phyloP scores from a whole-genome alignment of 805 yeast species.

The Saturnispora gosingensis region DNA sequence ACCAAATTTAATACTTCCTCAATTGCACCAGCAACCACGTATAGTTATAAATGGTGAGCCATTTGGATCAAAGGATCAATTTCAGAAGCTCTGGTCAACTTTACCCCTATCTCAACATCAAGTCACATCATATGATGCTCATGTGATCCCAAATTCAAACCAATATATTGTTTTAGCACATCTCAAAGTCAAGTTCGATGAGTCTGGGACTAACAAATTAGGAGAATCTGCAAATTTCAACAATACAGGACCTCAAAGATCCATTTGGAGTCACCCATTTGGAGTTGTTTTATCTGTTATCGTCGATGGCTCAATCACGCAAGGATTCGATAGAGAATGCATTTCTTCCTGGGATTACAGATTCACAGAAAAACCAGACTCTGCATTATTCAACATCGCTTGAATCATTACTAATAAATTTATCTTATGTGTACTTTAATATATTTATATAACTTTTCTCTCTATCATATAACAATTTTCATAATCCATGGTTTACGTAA shows the following conservation, averaged over 20 bases:
- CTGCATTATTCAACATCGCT: constrained; percentile 25
- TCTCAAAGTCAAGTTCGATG: constrained; percentile 65
- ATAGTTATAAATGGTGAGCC: constrained; percentile 54
- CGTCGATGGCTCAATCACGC: constrained; percentile 41
- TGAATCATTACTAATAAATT: neutral
- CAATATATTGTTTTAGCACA: constrained; percentile 34
- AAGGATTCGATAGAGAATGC: constrained; percentile 33
- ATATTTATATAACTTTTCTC: neutral
- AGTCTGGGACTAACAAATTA: constrained; percentile 55
- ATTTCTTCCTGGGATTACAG: constrained; percentile 59
- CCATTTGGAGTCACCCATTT: constrained; percentile 61
- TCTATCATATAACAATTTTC: constrained; percentile 2
- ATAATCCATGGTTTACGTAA: neutral
- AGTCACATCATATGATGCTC: constrained; percentile 56
- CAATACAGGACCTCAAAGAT: constrained; percentile 28
- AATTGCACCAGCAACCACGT: constrained; percentile 41
- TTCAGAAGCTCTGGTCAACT: constrained; percentile 50
- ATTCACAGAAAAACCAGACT: constrained; percentile 54
- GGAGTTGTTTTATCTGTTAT: constrained; percentile 56
- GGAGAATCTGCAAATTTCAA: constrained; percentile 57
- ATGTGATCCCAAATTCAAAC: constrained; percentile 43
- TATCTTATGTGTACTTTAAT: neutral
- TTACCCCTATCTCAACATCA: constrained; percentile 54
- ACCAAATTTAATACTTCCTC: constrained; percentile 29
- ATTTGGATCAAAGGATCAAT: constrained; percentile 38